Conservation (phyloP, 1,284 basidiomycete species). For the Anthracocystis panici-leucophaei region DNA sequence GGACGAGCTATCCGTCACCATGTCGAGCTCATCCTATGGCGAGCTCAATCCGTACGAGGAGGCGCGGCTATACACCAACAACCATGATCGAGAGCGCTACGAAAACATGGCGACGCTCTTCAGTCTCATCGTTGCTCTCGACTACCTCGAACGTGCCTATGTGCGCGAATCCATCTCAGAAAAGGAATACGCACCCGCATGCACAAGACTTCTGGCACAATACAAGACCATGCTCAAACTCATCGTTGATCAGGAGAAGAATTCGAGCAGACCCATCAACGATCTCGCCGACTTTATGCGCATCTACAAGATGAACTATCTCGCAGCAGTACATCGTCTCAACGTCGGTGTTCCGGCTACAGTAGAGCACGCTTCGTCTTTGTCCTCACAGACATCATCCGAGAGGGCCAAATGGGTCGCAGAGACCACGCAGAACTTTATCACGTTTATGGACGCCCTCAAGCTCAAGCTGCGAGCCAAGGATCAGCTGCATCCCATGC, state of each 20-base stretch:
- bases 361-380: slow-evolving; percentile 81
- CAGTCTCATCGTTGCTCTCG: slow-evolving; percentile 88
- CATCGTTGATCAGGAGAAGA: slow-evolving; percentile 81
- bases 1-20: slow-evolving; percentile 2
- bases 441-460: slow-evolving; percentile 98
- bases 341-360: slow-evolving; percentile 95
- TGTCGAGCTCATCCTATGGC: slow-evolving; percentile 41
- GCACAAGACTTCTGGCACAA: slow-evolving; percentile 88
- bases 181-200: slow-evolving; percentile 95
- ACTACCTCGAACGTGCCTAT: slow-evolving; percentile 95
- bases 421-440: slow-evolving; percentile 94
- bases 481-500: slow-evolving; percentile 92
- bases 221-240: slow-evolving; percentile 97
- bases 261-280: slow-evolving; percentile 42
- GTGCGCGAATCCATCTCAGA: slow-evolving; percentile 88
- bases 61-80: slow-evolving; percentile 86
- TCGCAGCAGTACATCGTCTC: slow-evolving; percentile 89
- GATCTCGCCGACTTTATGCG: slow-evolving; percentile 80
- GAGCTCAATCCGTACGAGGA: slow-evolving; percentile 74
- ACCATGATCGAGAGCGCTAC: slow-evolving; percentile 88
- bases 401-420: slow-evolving; percentile 98
- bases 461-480: slow-evolving; percentile 92
- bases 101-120: slow-evolving; percentile 91
- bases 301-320: slow-evolving; percentile 93
- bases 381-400: slow-evolving; percentile 72